These are phyloP conservation scores for Xylaria longipes DNA, from an alignment of 495 filamentous ascomycete species.

Conservation along the genomic window DNA sequence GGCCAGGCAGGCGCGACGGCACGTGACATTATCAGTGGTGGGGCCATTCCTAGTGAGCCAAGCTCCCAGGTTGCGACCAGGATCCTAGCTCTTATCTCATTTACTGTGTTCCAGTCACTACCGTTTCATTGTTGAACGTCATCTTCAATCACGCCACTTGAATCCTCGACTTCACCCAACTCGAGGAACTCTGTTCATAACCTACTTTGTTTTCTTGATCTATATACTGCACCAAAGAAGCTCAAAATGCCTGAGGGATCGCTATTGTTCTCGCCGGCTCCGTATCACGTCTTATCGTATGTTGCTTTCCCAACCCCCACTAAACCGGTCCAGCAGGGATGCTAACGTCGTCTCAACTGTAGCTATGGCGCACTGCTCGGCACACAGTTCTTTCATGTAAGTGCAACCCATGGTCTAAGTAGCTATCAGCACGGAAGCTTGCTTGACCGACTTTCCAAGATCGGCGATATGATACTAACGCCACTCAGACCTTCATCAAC, in stretches of 20 bases:
- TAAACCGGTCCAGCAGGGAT: not conserved
- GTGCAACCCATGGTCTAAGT: slow-evolving; percentile 6
- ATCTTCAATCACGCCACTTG: slow-evolving; percentile 13
- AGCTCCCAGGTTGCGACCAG: not conserved
- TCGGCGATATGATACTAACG: slow-evolving; percentile 2
- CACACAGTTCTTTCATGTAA: slow-evolving; percentile 78
- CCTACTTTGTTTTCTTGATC: not conserved
- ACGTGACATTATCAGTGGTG: slow-evolving; percentile 12
- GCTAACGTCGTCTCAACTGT: slow-evolving; percentile 23
- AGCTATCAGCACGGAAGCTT: not conserved
- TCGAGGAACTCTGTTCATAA: not conserved
- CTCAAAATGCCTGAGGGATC: slow-evolving; percentile 36
- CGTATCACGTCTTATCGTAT: slow-evolving; percentile 81
- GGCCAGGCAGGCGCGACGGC: slow-evolving; percentile 15
- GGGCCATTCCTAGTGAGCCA: not conserved
- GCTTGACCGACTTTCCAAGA: not conserved
- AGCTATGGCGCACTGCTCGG: slow-evolving; percentile 84
- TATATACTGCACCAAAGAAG: not conserved
- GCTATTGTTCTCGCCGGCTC: slow-evolving; percentile 64
- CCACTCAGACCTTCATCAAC: slow-evolving; percentile 73
- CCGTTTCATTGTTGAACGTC: slow-evolving; percentile 1
- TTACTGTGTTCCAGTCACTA: not conserved
- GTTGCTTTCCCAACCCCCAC: slow-evolving; percentile 24
- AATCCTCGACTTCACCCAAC: slow-evolving; percentile 3
- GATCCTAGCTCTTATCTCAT: not conserved